Evolutionary conservation across 257 asterid species (phyloP).

Genomic region (Petunia secreta): DNA sequence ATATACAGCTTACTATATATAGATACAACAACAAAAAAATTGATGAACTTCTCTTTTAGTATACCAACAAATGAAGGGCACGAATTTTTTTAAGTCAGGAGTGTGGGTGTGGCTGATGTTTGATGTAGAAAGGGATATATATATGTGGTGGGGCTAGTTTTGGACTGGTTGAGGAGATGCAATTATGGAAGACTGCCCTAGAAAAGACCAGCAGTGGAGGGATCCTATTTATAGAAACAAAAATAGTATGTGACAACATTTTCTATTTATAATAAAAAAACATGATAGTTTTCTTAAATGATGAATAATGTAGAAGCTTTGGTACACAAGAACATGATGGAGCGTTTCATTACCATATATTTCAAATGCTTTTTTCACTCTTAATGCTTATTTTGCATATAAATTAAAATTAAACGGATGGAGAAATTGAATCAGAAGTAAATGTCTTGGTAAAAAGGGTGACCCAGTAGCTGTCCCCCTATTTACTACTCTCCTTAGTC

Average conservation of each 20-base stretch:
- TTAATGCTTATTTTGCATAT: no score
- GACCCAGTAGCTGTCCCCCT: no score
- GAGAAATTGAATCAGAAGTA: no score
- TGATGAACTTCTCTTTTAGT: not conserved
- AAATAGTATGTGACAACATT: not conserved
- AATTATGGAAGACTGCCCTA: not conserved
- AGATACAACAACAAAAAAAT: not conserved
- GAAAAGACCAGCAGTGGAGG: not conserved
- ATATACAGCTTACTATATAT: not conserved
- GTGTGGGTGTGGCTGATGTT: slow-evolving; percentile 14
- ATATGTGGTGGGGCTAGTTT: not conserved
- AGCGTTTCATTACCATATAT: no score
- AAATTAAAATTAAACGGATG: no score
- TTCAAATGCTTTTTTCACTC: no score
- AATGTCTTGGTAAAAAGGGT: no score
- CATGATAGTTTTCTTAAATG: no score
- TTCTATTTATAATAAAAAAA: no score
- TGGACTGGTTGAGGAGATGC: not conserved
- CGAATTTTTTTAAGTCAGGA: not conserved
- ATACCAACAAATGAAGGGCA: not conserved
- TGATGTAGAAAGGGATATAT: not conserved
- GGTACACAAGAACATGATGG: no score
- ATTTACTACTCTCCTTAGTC: no score
- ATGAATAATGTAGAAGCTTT: no score
- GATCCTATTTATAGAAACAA: slow-evolving; percentile 17